phyloP scores from a whole-genome alignment of 1,284 basidiomycete genomes.

The Neonothopanus nambi region DNA sequence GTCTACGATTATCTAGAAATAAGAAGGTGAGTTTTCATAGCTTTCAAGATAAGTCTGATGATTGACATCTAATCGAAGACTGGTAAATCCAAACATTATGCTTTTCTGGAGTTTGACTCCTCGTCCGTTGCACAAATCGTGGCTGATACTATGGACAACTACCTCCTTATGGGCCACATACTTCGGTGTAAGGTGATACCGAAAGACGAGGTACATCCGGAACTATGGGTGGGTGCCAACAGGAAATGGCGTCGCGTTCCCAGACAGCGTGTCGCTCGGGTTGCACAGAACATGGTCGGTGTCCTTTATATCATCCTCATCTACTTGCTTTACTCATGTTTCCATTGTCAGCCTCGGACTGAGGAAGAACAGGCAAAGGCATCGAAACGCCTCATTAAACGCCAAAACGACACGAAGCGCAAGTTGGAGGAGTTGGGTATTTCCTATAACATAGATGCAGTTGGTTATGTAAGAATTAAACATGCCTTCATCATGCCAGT shows the following conservation, averaged over 20 bases:
- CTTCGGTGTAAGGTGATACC: constrained; percentile 87
- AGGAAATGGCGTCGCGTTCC: constrained; percentile 86
- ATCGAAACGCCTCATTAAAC: constrained; percentile 71
- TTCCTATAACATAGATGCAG: constrained; percentile 82
- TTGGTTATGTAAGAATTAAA: constrained; percentile 67
- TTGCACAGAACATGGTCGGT: constrained; percentile 80
- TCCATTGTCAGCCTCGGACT: constrained; percentile 66
- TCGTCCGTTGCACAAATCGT: constrained; percentile 92
- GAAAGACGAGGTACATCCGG: constrained; percentile 86
- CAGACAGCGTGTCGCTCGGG: constrained; percentile 67
- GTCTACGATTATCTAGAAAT: constrained; percentile 90
- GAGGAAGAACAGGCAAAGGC: constrained; percentile 70
- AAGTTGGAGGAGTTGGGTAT: constrained; percentile 86
- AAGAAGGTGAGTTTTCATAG: constrained; percentile 65
- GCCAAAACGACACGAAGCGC: constrained; percentile 77
- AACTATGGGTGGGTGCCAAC: constrained; percentile 97
- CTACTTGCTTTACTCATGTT: not conserved
- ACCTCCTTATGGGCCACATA: constrained; percentile 92
- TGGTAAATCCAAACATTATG: constrained; percentile 95
- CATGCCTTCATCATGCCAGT: constrained; percentile 1
- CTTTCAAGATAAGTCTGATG: too few relatives aligned
- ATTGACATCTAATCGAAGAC: constrained; percentile 54
- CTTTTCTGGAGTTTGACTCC: constrained; percentile 93
- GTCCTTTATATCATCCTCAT: constrained; percentile 1
- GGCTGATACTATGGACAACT: constrained; percentile 99